Conservation (phyloP, 768 basidiomycete genomes). For the Pholiota conissans region DNA sequence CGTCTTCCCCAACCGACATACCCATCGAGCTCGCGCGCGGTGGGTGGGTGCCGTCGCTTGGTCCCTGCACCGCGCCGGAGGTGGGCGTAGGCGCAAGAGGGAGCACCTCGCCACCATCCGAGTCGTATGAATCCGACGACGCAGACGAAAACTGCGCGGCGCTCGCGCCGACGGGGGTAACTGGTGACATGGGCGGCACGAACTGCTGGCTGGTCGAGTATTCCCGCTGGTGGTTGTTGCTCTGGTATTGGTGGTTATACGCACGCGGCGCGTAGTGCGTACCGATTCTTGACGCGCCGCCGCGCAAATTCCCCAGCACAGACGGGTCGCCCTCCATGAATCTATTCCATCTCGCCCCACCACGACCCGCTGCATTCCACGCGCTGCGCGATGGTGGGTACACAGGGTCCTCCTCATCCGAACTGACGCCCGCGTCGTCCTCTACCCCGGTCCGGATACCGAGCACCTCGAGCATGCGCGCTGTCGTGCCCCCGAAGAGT, state of each 20-base stretch:
- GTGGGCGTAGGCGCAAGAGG: conserved; percentile 69
- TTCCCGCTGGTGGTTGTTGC: background rate
- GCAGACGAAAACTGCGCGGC: conserved; percentile 61
- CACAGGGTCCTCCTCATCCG: conserved; percentile 51
- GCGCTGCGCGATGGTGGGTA: conserved; percentile 26
- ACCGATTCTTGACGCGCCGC: conserved; percentile 45
- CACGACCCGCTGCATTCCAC: conserved; percentile 36
- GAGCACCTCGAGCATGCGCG: conserved; percentile 95
- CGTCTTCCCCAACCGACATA: conserved; percentile 56
- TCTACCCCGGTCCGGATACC: conserved; percentile 95
- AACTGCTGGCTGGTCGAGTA: background rate
- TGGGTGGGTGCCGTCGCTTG: conserved; percentile 17
- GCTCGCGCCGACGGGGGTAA: conserved; percentile 17
- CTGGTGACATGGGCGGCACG: conserved; percentile 17
- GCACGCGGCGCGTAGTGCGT: conserved; percentile 51
- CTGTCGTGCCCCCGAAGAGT: conserved; percentile 95
- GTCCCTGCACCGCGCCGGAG: conserved; percentile 14
- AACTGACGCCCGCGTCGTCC: conserved; percentile 73
- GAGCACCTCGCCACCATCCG: conserved; percentile 75
- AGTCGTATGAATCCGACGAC: conserved; percentile 78
- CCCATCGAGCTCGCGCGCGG: conserved; percentile 18
- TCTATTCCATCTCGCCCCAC: conserved; percentile 38
- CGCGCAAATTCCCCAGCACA: conserved; percentile 29
- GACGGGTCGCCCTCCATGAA: conserved; percentile 45
- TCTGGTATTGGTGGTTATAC: conserved; percentile 61